Percentiles rank a stretch among this genome's conserved stretches.
Conservation (phyloP, 176 grass and related monocot species). For the Ananas comosus region DNA sequence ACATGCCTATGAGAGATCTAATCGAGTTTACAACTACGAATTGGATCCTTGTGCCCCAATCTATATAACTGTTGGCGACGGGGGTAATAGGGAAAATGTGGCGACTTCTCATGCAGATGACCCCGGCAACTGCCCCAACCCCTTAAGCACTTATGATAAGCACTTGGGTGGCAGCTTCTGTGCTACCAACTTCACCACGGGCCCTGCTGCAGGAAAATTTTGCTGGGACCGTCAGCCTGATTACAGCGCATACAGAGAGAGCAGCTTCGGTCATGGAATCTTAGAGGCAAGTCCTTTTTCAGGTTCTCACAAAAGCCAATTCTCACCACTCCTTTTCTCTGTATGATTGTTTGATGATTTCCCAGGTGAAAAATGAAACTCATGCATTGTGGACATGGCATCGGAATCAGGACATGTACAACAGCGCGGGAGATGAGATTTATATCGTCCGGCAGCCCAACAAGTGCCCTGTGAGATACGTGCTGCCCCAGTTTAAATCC, state of each 20-base stretch:
- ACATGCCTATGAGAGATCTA: constrained; percentile 84
- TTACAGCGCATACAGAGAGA: constrained; percentile 67
- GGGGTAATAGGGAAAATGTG: constrained; percentile 73
- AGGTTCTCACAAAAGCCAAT: background rate
- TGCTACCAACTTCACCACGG: constrained; percentile 58
- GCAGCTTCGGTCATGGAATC: constrained; percentile 82
- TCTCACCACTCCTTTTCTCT: background rate
- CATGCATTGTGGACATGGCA: constrained; percentile 90
- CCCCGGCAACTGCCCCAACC: constrained; percentile 45
- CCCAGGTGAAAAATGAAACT: constrained; percentile 74
- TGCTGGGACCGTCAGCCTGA: constrained; percentile 84
- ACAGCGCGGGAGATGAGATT: constrained; percentile 42
- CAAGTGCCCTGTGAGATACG: constrained; percentile 21
- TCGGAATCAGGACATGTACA: constrained; percentile 62
- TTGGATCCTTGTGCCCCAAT: constrained; percentile 55
- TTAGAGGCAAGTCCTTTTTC: constrained; percentile 37
- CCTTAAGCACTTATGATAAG: constrained; percentile 25
- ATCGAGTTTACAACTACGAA: constrained; percentile 67
- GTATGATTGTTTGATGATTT: background rate
- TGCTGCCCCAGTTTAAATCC: background rate
- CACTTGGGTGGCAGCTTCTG: constrained; percentile 41
- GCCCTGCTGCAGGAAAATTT: constrained; percentile 57
- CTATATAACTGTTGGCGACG: constrained; percentile 53
- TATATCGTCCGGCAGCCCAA: constrained; percentile 63
- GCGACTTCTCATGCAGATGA: constrained; percentile 60